Percentiles rank a stretch among this genome's conserved stretches.
Evolutionary conservation across 805 yeast species (phyloP).

Genomic region (Schizosaccharomyces octosporus): DNA sequence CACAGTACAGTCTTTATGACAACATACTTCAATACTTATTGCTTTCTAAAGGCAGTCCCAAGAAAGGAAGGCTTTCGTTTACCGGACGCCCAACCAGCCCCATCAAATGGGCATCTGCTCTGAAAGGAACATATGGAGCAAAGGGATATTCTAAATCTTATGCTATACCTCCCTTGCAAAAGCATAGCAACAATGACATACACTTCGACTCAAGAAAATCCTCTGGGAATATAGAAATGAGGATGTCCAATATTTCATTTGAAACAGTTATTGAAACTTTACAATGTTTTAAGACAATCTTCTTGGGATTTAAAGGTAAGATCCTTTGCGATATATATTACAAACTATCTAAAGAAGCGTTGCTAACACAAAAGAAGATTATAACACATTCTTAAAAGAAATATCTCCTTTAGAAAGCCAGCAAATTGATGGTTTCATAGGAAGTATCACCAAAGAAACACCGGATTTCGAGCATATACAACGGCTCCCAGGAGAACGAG

Average conservation of each 20-base stretch:
- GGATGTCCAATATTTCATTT: background rate
- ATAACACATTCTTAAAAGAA: no score
- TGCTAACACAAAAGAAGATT: no score
- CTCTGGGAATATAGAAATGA: background rate
- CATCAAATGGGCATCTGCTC: background rate
- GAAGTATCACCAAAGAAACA: no score
- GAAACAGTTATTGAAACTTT: background rate
- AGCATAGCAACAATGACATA: background rate
- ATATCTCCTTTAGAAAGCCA: no score
- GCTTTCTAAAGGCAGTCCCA: background rate
- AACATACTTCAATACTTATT: background rate
- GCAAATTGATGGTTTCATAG: no score
- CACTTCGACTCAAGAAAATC: background rate
- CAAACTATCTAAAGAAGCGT: no score
- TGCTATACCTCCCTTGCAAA: background rate
- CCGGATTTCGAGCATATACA: no score
- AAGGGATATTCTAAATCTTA: background rate
- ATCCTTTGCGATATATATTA: background rate
- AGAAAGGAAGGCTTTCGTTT: background rate
- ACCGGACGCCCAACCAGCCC: background rate
- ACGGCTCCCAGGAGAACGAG: no score
- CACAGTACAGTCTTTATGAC: background rate
- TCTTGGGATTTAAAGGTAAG: background rate
- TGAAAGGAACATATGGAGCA: background rate
- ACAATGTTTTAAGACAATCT: background rate